A percentile compares a stretch with the other conserved stretches of the same genome.
These are phyloP conservation scores for Pleurotus tuber-regium DNA, from an alignment of 768 basidiomycete genomes.

Conservation along the genomic window DNA sequence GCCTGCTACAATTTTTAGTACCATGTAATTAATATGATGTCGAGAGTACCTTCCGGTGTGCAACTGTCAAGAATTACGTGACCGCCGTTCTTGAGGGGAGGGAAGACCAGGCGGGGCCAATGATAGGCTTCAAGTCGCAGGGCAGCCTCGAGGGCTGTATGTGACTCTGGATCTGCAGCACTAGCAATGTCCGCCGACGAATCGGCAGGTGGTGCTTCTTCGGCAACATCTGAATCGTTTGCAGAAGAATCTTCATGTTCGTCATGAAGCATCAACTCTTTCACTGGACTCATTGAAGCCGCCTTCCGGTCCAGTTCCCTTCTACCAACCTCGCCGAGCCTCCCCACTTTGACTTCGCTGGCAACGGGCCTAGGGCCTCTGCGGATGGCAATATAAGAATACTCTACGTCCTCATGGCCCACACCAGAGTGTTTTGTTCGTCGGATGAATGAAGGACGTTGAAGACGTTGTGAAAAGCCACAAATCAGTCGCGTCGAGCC, in stretches of 20 bases:
- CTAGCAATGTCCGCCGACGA: conserved; percentile 4
- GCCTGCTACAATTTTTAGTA: conserved; percentile 44
- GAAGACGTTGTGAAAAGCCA: conserved; percentile 84
- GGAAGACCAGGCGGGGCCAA: conserved; percentile 91
- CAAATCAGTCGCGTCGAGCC: conserved; percentile 59
- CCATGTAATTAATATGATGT: conserved; percentile 5
- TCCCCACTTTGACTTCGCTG: conserved; percentile 38
- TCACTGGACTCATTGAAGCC: conserved; percentile 25
- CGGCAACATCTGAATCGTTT: conserved; percentile 9
- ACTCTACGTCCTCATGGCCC: conserved; percentile 85
- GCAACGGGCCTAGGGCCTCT: conserved; percentile 66
- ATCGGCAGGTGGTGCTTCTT: conserved; percentile 12
- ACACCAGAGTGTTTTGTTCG: conserved; percentile 82
- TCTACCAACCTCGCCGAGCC: conserved; percentile 52
- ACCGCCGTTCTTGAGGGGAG: conserved; percentile 89
- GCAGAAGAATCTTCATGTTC: conserved; percentile 23
- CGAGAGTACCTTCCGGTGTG: conserved; percentile 64
- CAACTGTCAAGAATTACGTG: conserved; percentile 93
- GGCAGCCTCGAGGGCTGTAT: conserved; percentile 43
- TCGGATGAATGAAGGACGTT: conserved; percentile 82
- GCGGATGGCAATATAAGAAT: conserved; percentile 88
- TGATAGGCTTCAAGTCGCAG: conserved; percentile 74
- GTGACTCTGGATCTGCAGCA: conserved; percentile 13
- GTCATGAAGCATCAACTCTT: conserved; percentile 39
- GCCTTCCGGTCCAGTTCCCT: conserved; percentile 37